phyloP scores from a whole-genome alignment of 441 rosid species.

The Populus hybrid region DNA sequence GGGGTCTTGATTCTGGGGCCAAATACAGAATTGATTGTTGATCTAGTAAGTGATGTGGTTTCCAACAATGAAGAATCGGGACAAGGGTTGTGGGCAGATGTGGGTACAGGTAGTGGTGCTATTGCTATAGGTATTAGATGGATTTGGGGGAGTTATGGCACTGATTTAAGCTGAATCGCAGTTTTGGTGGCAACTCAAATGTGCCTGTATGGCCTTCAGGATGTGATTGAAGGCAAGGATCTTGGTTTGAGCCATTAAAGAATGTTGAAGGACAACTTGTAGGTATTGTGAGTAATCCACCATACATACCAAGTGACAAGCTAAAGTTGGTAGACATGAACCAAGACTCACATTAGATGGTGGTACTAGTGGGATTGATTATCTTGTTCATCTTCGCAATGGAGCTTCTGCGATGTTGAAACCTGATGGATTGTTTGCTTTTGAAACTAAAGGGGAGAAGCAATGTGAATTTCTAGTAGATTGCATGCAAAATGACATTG shows the following conservation, averaged over 20 bases:
- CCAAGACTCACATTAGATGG: constrained; percentile 90
- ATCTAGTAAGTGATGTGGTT: constrained; percentile 51
- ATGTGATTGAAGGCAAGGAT: constrained; percentile 62
- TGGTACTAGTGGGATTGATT: constrained; percentile 62
- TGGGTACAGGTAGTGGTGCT: constrained; percentile 84
- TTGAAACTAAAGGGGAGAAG: constrained; percentile 85
- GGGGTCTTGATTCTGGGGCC: constrained; percentile 94
- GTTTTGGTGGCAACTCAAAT: constrained; percentile 58
- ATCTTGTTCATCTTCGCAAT: constrained; percentile 63
- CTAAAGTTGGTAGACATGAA: constrained; percentile 90
- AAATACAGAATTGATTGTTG: constrained; percentile 75
- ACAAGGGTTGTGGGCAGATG: constrained; percentile 68
- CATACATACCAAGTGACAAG: constrained; percentile 83
- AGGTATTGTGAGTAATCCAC: constrained; percentile 86
- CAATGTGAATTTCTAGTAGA: constrained; percentile 70
- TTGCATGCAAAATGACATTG: constrained; percentile 40
- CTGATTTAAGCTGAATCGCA: constrained; percentile 71
- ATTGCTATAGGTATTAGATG: constrained; percentile 63
- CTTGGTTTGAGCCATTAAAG: constrained; percentile 80
- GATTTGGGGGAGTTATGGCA: constrained; percentile 47
- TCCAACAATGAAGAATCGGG: constrained; percentile 24
- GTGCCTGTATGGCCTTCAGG: constrained; percentile 67
- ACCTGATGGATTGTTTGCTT: constrained; percentile 75
- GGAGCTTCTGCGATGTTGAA: constrained; percentile 67
- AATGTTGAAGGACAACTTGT: constrained; percentile 60